These are phyloP conservation scores for Pseudevernia furfuracea DNA, from an alignment of 495 filamentous ascomycete species.

Conservation along the genomic window DNA sequence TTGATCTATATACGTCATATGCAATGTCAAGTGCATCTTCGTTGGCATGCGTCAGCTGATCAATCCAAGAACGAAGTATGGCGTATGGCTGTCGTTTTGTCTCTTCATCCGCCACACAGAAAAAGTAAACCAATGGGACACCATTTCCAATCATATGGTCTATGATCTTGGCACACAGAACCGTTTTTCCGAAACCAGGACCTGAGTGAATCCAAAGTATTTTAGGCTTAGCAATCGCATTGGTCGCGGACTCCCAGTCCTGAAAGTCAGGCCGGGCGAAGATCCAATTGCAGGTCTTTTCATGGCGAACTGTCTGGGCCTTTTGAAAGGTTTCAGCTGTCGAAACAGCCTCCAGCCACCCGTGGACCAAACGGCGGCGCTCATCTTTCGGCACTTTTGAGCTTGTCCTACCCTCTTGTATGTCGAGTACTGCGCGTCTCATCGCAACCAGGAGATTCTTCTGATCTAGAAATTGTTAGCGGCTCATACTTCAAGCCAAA, in stretches of 20 bases:
- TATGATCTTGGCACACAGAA: conserved; percentile 27
- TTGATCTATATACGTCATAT: conserved; percentile 2
- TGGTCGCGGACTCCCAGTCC: conserved; percentile 16
- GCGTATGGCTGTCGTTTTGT: conserved; percentile 21
- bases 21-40: conserved; percentile 16
- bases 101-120: conserved; percentile 27
- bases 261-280: conserved; percentile 16
- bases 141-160: conserved; percentile 18
- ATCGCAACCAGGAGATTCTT: neutral
- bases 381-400: conserved; percentile 10
- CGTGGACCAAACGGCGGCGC: conserved; percentile 7
- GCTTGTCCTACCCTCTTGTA: conserved; percentile 6
- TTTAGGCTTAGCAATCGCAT: conserved; percentile 8
- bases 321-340: conserved; percentile 19
- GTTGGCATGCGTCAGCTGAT: conserved; percentile 21
- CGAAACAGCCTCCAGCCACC: conserved; percentile 18
- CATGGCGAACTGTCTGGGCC: conserved; percentile 11
- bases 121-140: conserved; percentile 25
- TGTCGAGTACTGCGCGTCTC: conserved; percentile 3
- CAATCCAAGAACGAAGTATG: conserved; percentile 30
- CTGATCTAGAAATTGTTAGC: conserved; percentile 7
- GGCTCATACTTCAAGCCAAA: too few relatives aligned
- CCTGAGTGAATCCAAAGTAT: conserved; percentile 25
- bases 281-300: conserved; percentile 23
- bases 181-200: conserved; percentile 29